These are phyloP conservation scores for Aspergillus texensis DNA, from an alignment of 2,329 filamentous ascomycete species.

Conservation along the genomic window DNA sequence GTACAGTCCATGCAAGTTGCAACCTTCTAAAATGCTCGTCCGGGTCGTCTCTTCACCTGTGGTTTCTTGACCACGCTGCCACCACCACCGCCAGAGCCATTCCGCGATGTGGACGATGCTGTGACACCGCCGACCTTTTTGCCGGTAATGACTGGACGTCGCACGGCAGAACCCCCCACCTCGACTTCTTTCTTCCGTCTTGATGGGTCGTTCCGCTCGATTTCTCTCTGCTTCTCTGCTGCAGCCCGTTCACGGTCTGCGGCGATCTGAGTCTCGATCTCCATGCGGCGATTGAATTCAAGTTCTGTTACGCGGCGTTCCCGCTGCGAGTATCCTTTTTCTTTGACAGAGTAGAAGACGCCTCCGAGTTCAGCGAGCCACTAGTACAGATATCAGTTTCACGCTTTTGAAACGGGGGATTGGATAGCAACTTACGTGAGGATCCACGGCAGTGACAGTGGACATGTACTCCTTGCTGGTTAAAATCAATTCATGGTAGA, in stretches of 20 bases:
- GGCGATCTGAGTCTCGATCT: slow-evolving; percentile 91
- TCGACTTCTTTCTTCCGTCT: slow-evolving; percentile 41
- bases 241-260: slow-evolving; percentile 70
- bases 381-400: slow-evolving; percentile 24
- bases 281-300: slow-evolving; percentile 90
- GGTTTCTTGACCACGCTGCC: slow-evolving; percentile 46
- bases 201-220: slow-evolving; percentile 37
- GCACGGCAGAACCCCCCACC: slow-evolving; percentile 40
- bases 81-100: slow-evolving; percentile 22
- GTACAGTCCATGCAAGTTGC: slow-evolving; percentile 4
- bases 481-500: slow-evolving; percentile 97
- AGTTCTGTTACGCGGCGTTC: slow-evolving; percentile 86
- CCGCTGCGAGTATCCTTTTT: slow-evolving; percentile 89
- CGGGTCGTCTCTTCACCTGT: slow-evolving; percentile 35
- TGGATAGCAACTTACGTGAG: slow-evolving; percentile 58
- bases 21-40: slow-evolving; percentile 35
- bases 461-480: slow-evolving; percentile 98
- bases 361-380: slow-evolving; percentile 96
- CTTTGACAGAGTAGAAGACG: slow-evolving; percentile 96
- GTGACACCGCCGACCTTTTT: slow-evolving; percentile 34
- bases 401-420: not conserved
- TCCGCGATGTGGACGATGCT: slow-evolving; percentile 28
- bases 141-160: slow-evolving; percentile 33
- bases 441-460: slow-evolving; percentile 92
- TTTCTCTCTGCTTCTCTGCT: slow-evolving; percentile 42